Evolutionary conservation across 73 alveolate species (phyloP), one percentile per base, ranked within the genome.

Genomic region (Paramecium tetraurelia): DNA sequence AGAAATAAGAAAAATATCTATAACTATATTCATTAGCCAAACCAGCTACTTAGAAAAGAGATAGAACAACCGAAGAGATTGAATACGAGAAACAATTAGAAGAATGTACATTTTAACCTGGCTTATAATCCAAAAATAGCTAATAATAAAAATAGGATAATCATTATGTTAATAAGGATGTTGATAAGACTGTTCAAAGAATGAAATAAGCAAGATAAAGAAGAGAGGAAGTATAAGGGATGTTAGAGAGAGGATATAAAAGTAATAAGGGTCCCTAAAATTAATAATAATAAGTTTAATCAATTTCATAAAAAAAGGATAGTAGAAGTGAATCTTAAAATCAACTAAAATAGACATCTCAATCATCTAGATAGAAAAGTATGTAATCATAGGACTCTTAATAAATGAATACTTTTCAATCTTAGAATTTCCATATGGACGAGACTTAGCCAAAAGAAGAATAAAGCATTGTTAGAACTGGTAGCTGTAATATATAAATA

Each of bases 81-180:
- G 94, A 89, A 89, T 89, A 70, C 48, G 94, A 89, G 27, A 89
- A 53, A 50, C 48, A 89, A 58, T 68, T 27, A 31, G 94, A 89
- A 33, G 94, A 89, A 70, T 89, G 94, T 20, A 89, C 94, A 69
- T 89, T 89, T 33, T 44, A 89, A 89, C 94, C 94, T 11, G 94
- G 50, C 12, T 38, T 43, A 27, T 70, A 80, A 3, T 71, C 46
- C 6, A 80, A 80, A 24, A 33, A 8, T 63, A 63, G 24, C 27
- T 24, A 80, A 41, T 38, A 53, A 53, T 53, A 40, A n/a, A 70
- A 77, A 18, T 31, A 43, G 48, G 84, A 59, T 80, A 86, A 20
- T 18, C 48, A 77, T 35, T 70, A 40, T 41, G 71, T 58, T 43
- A 44, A 69, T 27, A 89, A 58, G 35, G 92, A 89, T 71, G 76